phyloP scores from a whole-genome alignment of 148 eudicot species.

The Talinum fruticosum region DNA sequence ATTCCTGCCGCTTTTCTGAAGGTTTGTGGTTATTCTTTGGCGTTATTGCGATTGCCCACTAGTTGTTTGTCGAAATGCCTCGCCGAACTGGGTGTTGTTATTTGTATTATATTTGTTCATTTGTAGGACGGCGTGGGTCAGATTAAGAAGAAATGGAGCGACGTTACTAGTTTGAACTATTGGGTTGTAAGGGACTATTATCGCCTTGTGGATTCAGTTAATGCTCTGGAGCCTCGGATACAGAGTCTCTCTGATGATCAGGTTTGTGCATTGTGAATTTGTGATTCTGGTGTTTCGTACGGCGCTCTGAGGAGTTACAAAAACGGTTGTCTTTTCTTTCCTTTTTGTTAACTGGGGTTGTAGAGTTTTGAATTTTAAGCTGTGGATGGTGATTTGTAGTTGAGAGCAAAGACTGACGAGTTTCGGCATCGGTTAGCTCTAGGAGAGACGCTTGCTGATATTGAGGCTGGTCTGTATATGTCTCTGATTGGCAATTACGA shows the following conservation, averaged over 20 bases:
- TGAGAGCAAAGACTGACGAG: conserved; percentile 75
- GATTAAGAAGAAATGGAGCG: conserved; percentile 56
- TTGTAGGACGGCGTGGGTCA: conserved; percentile 56
- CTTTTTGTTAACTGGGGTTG: conserved; percentile 3
- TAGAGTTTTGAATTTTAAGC: conserved; percentile 1
- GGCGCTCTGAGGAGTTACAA: no score
- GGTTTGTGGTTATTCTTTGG: conserved; percentile 7
- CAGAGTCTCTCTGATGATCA: conserved; percentile 75
- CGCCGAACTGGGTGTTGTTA: conserved; percentile 14
- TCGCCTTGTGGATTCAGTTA: conserved; percentile 82
- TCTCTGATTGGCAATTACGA: conserved; percentile 9
- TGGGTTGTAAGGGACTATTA: conserved; percentile 94
- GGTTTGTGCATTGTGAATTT: conserved; percentile 40
- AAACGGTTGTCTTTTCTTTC: conserved; percentile 5
- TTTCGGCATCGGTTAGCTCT: conserved; percentile 63
- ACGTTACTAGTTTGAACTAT: conserved; percentile 64
- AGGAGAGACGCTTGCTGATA: conserved; percentile 84
- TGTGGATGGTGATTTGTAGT: conserved; percentile 36
- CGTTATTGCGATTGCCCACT: conserved; percentile 24
- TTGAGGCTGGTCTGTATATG: conserved; percentile 71
- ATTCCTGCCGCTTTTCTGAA: conserved; percentile 25
- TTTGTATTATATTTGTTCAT: conserved; percentile 16
- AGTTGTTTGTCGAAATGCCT: conserved; percentile 39
- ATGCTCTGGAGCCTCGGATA: conserved; percentile 53
- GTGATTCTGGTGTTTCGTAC: background rate